Conservation (phyloP, 345 rosid species). For the Kandelia obovata region DNA sequence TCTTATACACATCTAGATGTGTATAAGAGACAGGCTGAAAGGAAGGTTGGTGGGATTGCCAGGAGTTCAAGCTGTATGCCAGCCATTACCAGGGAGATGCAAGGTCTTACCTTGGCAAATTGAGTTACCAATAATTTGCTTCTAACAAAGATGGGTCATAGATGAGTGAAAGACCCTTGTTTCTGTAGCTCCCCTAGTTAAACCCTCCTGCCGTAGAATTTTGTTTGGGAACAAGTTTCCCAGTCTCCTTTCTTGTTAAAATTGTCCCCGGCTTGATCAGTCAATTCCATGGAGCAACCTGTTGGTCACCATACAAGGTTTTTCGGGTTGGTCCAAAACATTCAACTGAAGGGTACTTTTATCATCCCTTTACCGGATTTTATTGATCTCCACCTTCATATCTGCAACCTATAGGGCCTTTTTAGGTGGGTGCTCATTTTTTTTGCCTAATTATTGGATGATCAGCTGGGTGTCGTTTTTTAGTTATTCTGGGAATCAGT, state of each 20-base stretch:
- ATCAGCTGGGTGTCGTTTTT: no score
- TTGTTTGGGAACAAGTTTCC: background rate
- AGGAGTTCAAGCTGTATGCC: conserved; percentile 90
- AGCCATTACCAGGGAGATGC: conserved; percentile 61
- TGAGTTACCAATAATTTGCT: background rate
- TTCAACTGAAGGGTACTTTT: conserved; percentile 6
- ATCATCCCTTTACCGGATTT: background rate
- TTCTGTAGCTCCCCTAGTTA: background rate
- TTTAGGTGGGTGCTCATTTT: conserved; percentile 4
- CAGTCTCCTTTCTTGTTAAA: background rate
- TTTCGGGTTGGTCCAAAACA: background rate
- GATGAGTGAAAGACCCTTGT: background rate
- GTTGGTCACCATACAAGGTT: background rate
- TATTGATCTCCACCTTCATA: background rate
- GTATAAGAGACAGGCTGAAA: conserved; percentile 29
- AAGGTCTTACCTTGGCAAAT: conserved; percentile 4
- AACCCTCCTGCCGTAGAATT: background rate
- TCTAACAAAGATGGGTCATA: background rate
- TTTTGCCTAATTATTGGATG: conserved; percentile 21
- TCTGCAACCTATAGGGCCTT: background rate
- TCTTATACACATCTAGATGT: no score
- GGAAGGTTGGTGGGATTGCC: conserved; percentile 41
- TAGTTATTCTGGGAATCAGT: conserved; percentile 7
- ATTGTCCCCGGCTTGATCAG: background rate
- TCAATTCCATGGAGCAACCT: background rate